phyloP scores from a whole-genome alignment of 495 filamentous ascomycete genomes.

The Corynascus novoguineensis region DNA sequence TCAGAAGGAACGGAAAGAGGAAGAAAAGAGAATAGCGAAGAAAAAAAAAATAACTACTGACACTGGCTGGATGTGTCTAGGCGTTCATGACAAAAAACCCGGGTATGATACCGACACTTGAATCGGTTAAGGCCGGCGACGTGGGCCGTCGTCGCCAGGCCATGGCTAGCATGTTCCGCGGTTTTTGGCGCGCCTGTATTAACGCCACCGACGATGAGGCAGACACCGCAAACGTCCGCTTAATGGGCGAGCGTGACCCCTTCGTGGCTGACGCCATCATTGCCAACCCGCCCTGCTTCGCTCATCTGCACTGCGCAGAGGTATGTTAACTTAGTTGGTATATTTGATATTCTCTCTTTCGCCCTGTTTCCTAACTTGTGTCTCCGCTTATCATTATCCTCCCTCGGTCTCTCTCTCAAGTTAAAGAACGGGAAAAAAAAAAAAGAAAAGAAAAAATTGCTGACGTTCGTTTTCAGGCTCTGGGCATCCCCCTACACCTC shows the following conservation, averaged over 20 bases:
- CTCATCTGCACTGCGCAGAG: constrained; percentile 77
- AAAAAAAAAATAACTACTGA: too few relatives aligned
- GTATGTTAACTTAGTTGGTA: too few relatives aligned
- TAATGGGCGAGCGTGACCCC: constrained; percentile 51
- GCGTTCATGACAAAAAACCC: constrained; percentile 85
- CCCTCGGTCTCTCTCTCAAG: too few relatives aligned
- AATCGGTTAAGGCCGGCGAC: constrained; percentile 61
- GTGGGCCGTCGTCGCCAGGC: constrained; percentile 58
- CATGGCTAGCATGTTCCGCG: constrained; percentile 66
- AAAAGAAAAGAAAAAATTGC: too few relatives aligned
- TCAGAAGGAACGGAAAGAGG: too few relatives aligned
- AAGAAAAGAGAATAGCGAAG: too few relatives aligned
- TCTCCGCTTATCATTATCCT: too few relatives aligned
- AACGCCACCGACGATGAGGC: constrained; percentile 57
- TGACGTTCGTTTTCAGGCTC: constrained; percentile 29
- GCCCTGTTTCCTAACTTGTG: too few relatives aligned
- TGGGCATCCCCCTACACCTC: constrained; percentile 71
- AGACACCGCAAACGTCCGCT: constrained; percentile 45
- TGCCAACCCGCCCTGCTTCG: constrained; percentile 78
- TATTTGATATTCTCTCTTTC: too few relatives aligned
- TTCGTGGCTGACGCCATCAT: constrained; percentile 82
- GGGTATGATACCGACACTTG: constrained; percentile 66
- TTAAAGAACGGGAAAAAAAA: too few relatives aligned
- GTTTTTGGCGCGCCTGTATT: constrained; percentile 73
- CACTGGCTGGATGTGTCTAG: too few relatives aligned